These are phyloP conservation scores for Vanrija sp. DNA, from an alignment of 1,284 basidiomycete species.

Conservation along the genomic window DNA sequence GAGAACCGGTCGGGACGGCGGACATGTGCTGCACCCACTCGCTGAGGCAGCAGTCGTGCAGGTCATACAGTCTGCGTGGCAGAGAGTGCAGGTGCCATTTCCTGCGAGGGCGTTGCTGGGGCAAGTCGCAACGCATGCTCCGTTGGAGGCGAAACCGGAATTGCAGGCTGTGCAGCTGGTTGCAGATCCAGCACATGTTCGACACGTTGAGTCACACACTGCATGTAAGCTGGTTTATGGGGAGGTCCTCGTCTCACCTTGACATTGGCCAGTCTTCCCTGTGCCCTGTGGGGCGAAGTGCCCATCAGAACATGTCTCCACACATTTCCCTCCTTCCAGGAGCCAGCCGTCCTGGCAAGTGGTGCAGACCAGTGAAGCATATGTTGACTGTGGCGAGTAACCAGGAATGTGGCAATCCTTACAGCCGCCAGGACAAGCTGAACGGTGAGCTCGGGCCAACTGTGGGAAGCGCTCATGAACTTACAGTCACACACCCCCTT, in stretches of 20 bases:
- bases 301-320: constrained; percentile 38
- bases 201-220: constrained; percentile 47
- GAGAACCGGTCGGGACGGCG: constrained; percentile 40
- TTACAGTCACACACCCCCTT: constrained; percentile 49
- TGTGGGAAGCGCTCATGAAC: constrained; percentile 9
- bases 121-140: constrained; percentile 44
- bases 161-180: constrained; percentile 43
- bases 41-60: constrained; percentile 30
- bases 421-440: constrained; percentile 50
- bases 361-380: constrained; percentile 30
- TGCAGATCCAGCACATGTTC: constrained; percentile 37
- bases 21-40: constrained; percentile 42
- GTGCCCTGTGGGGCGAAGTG: constrained; percentile 17
- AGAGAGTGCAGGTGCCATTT: constrained; percentile 42
- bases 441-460: neutral
- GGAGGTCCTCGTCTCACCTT: constrained; percentile 38
- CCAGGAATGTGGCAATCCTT: constrained; percentile 41
- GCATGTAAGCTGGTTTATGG: neutral
- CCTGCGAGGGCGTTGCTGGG: constrained; percentile 32
- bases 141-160: constrained; percentile 34
- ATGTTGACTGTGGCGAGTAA: constrained; percentile 18
- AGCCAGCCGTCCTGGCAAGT: constrained; percentile 50
- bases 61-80: constrained; percentile 47
- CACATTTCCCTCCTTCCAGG: constrained; percentile 41
- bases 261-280: neutral